Percentiles rank a stretch among this genome's conserved stretches.
phyloP scores from a whole-genome alignment of 345 rosid genomes.

The Noccaea caerulescens region DNA sequence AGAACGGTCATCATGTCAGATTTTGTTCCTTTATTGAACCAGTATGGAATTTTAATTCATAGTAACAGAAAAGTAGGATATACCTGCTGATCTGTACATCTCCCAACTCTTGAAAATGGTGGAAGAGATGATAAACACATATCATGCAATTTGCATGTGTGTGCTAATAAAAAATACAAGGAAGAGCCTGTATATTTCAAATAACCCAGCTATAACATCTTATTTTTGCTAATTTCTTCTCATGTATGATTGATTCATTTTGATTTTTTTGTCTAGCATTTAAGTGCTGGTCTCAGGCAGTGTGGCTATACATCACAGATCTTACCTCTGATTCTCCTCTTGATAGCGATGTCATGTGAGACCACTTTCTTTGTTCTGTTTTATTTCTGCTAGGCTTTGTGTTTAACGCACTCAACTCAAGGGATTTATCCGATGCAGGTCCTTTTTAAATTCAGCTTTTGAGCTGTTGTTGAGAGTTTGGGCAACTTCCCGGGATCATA shows the following conservation, averaged over 20 bases:
- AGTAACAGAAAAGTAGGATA: slow-evolving; percentile 21
- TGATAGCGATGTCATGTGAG: slow-evolving; percentile 93
- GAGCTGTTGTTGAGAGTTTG: slow-evolving; percentile 92
- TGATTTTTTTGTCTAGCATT: slow-evolving; percentile 63
- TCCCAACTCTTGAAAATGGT: slow-evolving; percentile 13
- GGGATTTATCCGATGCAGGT: slow-evolving; percentile 58
- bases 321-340: slow-evolving; percentile 63
- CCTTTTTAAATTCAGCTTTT: slow-evolving; percentile 89
- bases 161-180: slow-evolving; percentile 6
- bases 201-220: slow-evolving; percentile 3
- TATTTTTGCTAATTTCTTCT: slow-evolving; percentile 42
- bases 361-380: slow-evolving; percentile 40
- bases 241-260: slow-evolving; percentile 22
- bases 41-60: slow-evolving; percentile 2
- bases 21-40: slow-evolving; percentile 30
- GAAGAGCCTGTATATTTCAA: slow-evolving; percentile 23
- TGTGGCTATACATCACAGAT: slow-evolving; percentile 67
- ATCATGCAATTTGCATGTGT: slow-evolving; percentile 21
- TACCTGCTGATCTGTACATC: slow-evolving; percentile 32
- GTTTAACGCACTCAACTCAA: slow-evolving; percentile 33
- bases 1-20: slow-evolving; percentile 15
- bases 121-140: slow-evolving; percentile 18
- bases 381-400: slow-evolving; percentile 31
- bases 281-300: slow-evolving; percentile 98
- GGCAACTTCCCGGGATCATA: slow-evolving; percentile 88